Base-by-base conservation (phyloP, 2,329 filamentous ascomycete genomes). In the Fusarium illudens region DNA sequence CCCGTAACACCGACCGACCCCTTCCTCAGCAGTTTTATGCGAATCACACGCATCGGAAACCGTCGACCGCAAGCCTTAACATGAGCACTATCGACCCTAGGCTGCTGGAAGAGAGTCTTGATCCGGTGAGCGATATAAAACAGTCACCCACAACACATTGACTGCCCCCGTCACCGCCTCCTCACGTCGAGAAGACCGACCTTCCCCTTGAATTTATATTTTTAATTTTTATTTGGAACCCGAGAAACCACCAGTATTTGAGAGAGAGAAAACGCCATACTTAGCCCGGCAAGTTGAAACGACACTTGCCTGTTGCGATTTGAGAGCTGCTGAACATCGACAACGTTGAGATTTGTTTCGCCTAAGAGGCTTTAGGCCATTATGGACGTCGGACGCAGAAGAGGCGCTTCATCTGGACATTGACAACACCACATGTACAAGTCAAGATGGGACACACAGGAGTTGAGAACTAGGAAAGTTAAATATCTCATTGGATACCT, bases 401-500 rank as follows among this genome's bases (percentile, higher is more conserved):
- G 19, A 25, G 11, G 3, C 19, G 19, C 12, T n/a, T n/a, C n/a
- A n/a, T n/a, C 15, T 51, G 22, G n/a, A 44, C 29, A 32, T 9
- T n/a, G n/a, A n/a, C 19, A 33, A 29, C 34, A n/a, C 4, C 20
- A 33, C 12, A 33, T 64, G 57, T 52, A 34, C 22, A 9, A 50
- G 39, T 36, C 22, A 36, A 4, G 17, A 44, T 22, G 15, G 30
- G 20, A 30, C 22, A 29, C 17, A 3, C 48, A 37, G 13, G 32
- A 32, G 37, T 20, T 39, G 12, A n/a, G 34, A 58, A 22, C 27
- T 46, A 52, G 53, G 51, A 25, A 15, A 46, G 19, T 50, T 22
- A 49, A 58, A 42, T 39, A 58, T 58, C 30, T 6, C 22, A 39
- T 69, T 68, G 66, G 62, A 68, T 69, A 68, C 54, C 27, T 48